These are phyloP conservation scores for Xylaria digitata DNA, from an alignment of 2,329 filamentous ascomycete genomes.

Conservation along the genomic window DNA sequence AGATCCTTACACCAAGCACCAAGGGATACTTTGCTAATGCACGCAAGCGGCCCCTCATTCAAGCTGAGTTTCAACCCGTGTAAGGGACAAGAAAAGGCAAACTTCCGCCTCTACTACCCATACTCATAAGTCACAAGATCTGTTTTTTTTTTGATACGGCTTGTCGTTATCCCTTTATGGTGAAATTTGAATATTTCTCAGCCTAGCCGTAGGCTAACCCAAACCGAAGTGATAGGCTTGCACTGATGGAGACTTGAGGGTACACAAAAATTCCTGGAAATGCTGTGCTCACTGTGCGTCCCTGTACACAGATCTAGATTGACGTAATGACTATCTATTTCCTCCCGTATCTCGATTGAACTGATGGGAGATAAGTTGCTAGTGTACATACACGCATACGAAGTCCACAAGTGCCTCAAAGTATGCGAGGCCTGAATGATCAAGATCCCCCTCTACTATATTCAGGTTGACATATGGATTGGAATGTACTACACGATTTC, in stretches of 20 bases:
- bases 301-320: conserved; percentile 9
- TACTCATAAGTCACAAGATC: not conserved
- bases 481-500: not conserved
- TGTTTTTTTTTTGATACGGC: not conserved
- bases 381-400: not conserved
- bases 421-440: not conserved
- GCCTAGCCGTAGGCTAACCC: conserved; percentile 8
- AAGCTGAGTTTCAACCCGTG: conserved; percentile 1
- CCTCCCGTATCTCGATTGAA: conserved; percentile 10
- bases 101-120: not conserved
- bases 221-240: not conserved
- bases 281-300: conserved; percentile 11
- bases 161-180: not conserved
- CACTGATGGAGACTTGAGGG: conserved; percentile 5
- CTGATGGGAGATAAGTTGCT: conserved; percentile 2
- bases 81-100: conserved; percentile 7
- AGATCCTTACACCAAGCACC: not conserved
- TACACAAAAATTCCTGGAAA: conserved; percentile 21
- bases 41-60: not conserved
- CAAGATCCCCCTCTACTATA: not conserved
- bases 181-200: conserved; percentile 2
- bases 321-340: conserved; percentile 13
- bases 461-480: not conserved
- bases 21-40: not conserved
- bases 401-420: not conserved